These are phyloP conservation scores for Pezicula carpinea DNA, from an alignment of 2,329 filamentous ascomycete genomes.

Conservation along the genomic window DNA sequence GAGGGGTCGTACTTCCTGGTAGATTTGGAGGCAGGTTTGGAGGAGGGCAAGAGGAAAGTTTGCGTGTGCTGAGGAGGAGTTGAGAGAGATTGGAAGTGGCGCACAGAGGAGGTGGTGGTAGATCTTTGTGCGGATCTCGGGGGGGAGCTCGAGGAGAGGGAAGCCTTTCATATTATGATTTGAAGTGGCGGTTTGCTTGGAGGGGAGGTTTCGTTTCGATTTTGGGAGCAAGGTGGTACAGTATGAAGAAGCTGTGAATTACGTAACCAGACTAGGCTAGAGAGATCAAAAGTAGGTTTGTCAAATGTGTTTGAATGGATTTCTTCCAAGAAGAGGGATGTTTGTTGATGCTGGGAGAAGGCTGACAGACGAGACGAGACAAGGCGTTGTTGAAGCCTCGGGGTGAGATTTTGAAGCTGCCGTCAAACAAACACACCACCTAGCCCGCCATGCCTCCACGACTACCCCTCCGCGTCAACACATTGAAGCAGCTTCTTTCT, in stretches of 20 bases:
- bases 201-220: background rate
- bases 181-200: background rate
- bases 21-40: conserved; percentile 20
- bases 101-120: conserved; percentile 12
- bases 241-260: too few species aligned
- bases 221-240: too few species aligned
- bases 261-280: too few species aligned
- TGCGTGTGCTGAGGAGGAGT: background rate
- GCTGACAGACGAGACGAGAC: conserved; percentile 11
- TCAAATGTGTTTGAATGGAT: too few species aligned
- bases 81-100: conserved; percentile 2
- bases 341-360: conserved; percentile 3
- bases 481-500: background rate
- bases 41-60: conserved; percentile 19
- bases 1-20: conserved; percentile 21
- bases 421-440: conserved; percentile 1
- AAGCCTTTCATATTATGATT: conserved; percentile 8
- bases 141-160: conserved; percentile 23
- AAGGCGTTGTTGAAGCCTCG: background rate
- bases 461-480: conserved; percentile 13
- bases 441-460: conserved; percentile 15
- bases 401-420: conserved; percentile 2
- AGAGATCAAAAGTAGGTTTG: too few species aligned
- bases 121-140: conserved; percentile 24
- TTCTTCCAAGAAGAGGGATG: too few species aligned